Evolutionary conservation across 805 yeast species (phyloP).

Genomic region (Starmerella roubikii): DNA sequence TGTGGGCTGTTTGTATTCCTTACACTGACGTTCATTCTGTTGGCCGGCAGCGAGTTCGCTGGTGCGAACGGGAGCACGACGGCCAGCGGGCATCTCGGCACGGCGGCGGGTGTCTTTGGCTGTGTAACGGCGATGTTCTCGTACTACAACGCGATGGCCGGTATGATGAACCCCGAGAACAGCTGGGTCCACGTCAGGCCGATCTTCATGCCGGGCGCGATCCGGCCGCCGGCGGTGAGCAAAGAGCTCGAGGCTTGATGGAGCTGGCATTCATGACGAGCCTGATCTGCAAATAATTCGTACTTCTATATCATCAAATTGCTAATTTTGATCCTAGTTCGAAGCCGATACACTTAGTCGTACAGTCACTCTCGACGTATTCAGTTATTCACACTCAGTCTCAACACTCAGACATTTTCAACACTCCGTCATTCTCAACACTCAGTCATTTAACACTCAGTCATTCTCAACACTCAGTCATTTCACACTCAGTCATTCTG

Average conservation of each 20-base stretch:
- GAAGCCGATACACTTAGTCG: too few species aligned
- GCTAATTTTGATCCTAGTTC: too few species aligned
- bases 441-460: too few species aligned
- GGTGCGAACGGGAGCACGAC: constrained; percentile 6
- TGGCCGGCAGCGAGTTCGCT: constrained; percentile 40
- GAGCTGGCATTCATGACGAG: too few species aligned
- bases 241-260: constrained; percentile 8
- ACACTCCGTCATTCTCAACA: too few species aligned
- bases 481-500: too few species aligned
- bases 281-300: too few species aligned
- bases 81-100: constrained; percentile 30
- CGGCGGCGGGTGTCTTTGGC: constrained; percentile 54
- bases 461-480: too few species aligned
- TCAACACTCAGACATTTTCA: too few species aligned
- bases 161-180: constrained; percentile 45
- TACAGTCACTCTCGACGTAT: too few species aligned
- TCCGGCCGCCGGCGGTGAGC: constrained; percentile 6
- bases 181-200: constrained; percentile 43
- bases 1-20: constrained; percentile 42
- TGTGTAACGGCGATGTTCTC: constrained; percentile 42
- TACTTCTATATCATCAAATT: too few species aligned
- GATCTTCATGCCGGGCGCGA: constrained; percentile 34
- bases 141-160: constrained; percentile 52
- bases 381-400: too few species aligned
- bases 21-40: constrained; percentile 40